Conservation (phyloP, 208 protist genomes). For the Trypanosoma lewisi region DNA sequence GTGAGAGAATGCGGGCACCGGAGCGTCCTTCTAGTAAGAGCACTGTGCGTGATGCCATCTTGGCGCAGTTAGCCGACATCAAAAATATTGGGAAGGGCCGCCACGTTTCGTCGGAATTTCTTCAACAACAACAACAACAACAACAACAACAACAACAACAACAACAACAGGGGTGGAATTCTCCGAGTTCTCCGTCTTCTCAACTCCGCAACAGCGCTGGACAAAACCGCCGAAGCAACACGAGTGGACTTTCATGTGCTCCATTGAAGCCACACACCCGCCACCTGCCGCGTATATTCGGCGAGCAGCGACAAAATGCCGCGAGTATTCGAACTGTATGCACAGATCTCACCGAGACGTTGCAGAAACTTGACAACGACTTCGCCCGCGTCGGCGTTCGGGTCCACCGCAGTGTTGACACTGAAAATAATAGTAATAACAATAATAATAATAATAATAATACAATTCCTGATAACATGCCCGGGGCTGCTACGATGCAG, state of each 20-base stretch:
- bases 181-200: not conserved
- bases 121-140: not conserved
- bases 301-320: slow-evolving; percentile 37
- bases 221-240: not conserved
- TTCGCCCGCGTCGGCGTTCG: slow-evolving; percentile 11
- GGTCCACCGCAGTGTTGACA: not conserved
- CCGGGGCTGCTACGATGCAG: not conserved
- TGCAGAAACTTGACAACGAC: slow-evolving; percentile 32
- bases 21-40: not conserved
- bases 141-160: not conserved
- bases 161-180: not conserved
- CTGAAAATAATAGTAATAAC: too few species aligned
- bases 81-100: not conserved
- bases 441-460: too few species aligned
- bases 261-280: slow-evolving; percentile 34
- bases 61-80: slow-evolving; percentile 3
- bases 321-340: slow-evolving; percentile 29
- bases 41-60: not conserved
- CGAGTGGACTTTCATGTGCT: slow-evolving; percentile 23
- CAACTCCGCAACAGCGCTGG: not conserved
- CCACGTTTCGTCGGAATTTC: not conserved
- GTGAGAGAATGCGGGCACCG: not conserved
- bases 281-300: slow-evolving; percentile 47
- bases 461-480: not conserved
- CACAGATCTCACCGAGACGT: slow-evolving; percentile 26